Evolutionary conservation across 2,329 filamentous ascomycete genomes (phyloP).

Genomic region (Penicillium verrucosum): DNA sequence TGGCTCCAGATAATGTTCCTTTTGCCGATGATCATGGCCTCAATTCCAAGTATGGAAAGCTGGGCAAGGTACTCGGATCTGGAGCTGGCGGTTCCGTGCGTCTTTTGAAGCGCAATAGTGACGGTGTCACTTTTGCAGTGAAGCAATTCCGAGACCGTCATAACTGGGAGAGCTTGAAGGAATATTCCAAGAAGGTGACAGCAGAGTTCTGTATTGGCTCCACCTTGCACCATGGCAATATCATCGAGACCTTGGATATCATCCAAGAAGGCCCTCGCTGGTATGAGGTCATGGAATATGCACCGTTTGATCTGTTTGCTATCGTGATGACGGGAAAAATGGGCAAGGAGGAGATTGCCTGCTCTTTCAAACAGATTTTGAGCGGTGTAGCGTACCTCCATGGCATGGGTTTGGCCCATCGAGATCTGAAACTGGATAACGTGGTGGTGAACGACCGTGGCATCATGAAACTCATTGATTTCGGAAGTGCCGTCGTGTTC

Average conservation of each 20-base stretch:
- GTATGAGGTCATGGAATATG: conserved; percentile 99
- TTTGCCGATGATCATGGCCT: conserved; percentile 94
- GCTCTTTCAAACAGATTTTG: conserved; percentile 89
- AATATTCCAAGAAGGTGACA: conserved; percentile 97
- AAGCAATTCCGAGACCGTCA: conserved; percentile 94
- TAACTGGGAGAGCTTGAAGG: conserved; percentile 87
- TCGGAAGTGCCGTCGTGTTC: conserved; percentile 95
- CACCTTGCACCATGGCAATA: conserved; percentile 93
- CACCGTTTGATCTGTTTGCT: conserved; percentile 91
- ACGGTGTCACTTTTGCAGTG: conserved; percentile 91
- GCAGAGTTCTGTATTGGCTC: conserved; percentile 98
- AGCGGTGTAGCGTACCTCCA: conserved; percentile 94
- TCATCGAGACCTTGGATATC: conserved; percentile 97
- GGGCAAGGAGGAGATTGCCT: conserved; percentile 84
- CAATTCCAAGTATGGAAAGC: conserved; percentile 88
- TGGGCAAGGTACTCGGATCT: conserved; percentile 88
- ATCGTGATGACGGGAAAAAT: conserved; percentile 99
- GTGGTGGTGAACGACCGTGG: conserved; percentile 94
- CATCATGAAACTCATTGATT: conserved; percentile 99
- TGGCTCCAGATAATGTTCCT: conserved; percentile 57
- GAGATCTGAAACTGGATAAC: conserved; percentile 95
- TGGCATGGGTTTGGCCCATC: conserved; percentile 88
- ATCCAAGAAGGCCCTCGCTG: conserved; percentile 90
- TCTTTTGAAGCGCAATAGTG: conserved; percentile 87
- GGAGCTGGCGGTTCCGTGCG: conserved; percentile 93